These are phyloP conservation scores for Rhizopogon sp. DNA, from an alignment of 768 basidiomycete species.

Conservation along the genomic window DNA sequence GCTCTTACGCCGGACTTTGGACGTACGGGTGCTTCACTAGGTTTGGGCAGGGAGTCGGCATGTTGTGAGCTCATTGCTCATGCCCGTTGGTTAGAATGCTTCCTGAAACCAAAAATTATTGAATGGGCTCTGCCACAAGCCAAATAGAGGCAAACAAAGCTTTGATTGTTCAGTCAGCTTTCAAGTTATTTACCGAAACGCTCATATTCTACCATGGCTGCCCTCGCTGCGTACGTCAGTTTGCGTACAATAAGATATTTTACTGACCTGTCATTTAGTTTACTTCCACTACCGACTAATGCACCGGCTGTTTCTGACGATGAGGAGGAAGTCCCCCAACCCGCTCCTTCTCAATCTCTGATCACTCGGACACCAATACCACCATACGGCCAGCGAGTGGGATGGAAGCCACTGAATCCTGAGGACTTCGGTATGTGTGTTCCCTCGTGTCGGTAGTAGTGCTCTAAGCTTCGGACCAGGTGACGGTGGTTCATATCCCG, in stretches of 20 bases:
- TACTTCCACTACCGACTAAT: slow-evolving; percentile 65
- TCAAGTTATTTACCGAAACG: slow-evolving; percentile 3
- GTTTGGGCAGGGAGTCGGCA: background rate
- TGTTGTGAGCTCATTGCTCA: slow-evolving; percentile 5
- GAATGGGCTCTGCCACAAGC: slow-evolving; percentile 16
- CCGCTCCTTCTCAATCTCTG: slow-evolving; percentile 31
- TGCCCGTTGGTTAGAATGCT: background rate
- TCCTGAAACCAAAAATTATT: slow-evolving; percentile 13
- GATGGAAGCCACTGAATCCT: slow-evolving; percentile 80
- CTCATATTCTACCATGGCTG: slow-evolving; percentile 43
- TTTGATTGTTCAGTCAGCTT: too few species aligned
- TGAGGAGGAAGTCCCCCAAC: slow-evolving; percentile 45
- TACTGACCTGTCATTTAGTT: slow-evolving; percentile 33
- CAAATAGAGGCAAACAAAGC: slow-evolving; percentile 17
- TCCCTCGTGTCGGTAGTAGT: background rate
- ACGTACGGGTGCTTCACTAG: background rate
- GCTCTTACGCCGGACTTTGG: slow-evolving; percentile 51
- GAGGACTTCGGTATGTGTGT: slow-evolving; percentile 75
- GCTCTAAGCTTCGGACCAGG: slow-evolving; percentile 33
- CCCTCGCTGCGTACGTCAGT: slow-evolving; percentile 68
- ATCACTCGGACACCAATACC: slow-evolving; percentile 57
- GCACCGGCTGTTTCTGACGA: slow-evolving; percentile 52
- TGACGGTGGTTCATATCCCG: slow-evolving; percentile 85
- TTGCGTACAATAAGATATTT: background rate
- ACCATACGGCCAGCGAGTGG: slow-evolving; percentile 78